Conservation (phyloP, 768 basidiomycete genomes). For the Stropharia rugosoannulata region DNA sequence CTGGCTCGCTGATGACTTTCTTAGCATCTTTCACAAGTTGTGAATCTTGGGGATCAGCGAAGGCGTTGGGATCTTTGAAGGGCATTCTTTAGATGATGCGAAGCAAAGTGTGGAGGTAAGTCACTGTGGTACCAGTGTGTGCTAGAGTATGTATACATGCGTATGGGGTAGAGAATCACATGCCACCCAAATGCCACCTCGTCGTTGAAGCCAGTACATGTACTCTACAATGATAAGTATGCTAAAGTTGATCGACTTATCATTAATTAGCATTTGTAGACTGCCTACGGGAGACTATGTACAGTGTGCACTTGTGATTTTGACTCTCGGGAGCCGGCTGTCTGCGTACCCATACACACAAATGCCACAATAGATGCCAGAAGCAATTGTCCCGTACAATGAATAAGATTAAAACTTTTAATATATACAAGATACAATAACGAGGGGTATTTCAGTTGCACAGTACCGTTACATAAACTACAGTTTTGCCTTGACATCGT, state of each 20-base stretch:
- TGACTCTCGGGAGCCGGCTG: background rate
- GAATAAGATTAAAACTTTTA: constrained; percentile 4
- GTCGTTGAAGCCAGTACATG: no score
- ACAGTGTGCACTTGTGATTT: no score
- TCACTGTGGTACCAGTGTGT: no score
- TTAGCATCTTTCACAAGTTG: constrained; percentile 83
- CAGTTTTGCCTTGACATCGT: constrained; percentile 49
- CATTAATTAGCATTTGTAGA: no score
- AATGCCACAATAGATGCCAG: no score
- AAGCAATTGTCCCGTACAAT: background rate
- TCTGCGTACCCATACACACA: background rate
- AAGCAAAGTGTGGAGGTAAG: background rate
- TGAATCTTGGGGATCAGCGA: constrained; percentile 80
- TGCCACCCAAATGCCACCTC: no score
- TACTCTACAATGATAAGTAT: no score
- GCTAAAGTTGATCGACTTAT: no score
- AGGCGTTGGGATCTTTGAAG: constrained; percentile 47
- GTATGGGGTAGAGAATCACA: constrained; percentile 2
- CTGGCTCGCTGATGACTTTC: constrained; percentile 48
- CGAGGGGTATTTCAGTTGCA: background rate
- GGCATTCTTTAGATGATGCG: constrained; percentile 27
- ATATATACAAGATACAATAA: constrained; percentile 8
- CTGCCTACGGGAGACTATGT: no score
- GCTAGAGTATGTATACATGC: background rate
- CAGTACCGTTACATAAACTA: constrained; percentile 27